Base-by-base conservation (phyloP, 129 eudicot genomes). In the Flaveria bidentis region DNA sequence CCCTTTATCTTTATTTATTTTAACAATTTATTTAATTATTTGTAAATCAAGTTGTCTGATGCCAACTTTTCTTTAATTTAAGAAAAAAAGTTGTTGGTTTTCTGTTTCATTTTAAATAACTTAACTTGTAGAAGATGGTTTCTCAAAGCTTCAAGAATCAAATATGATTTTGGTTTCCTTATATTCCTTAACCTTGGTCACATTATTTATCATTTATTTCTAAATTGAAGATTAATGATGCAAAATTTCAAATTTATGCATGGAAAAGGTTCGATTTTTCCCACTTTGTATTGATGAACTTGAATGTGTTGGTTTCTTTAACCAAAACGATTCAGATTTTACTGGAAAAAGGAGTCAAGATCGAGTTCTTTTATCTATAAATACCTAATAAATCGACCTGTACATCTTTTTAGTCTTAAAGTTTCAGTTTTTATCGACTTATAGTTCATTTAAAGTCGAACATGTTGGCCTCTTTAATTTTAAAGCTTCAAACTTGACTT, bases 1-100 rank as follows among this genome's bases (percentile, higher is more conserved):
- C 75, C 67, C 75, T 65, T 66, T 55, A 49, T 77, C 65, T 70
- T 81, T 75, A 70, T 49, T 81, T 80, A 68, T 47, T 83, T 36
- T 67, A 70, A 42, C 55, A 76, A 18, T 57, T 56, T 36, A 18
- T 22, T 26, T 56, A 10, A 52, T 77, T 42, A 25, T 33, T 22
- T 20, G 28, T 70, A 69, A 51, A 63, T 74, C 80, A 77, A 75
- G 80, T 57, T 76, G 57, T 83, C 69, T 84, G 76, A 77, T 78
- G 86, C 84, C 82, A 85, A 77, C 94, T 82, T 73, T 74, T 63
- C 76, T 71, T 15, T 77, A 44, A 79, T 81, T 88, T 69, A 85
- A 83, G 63, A 53, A 64, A 49, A 76, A 81, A 67, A 56, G 72
- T 64, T 65, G 15, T 50, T 39, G 63, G 53, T 66, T 82, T 46